phyloP scores from a whole-genome alignment of 805 yeast species.

The Nakazawaea holstii region DNA sequence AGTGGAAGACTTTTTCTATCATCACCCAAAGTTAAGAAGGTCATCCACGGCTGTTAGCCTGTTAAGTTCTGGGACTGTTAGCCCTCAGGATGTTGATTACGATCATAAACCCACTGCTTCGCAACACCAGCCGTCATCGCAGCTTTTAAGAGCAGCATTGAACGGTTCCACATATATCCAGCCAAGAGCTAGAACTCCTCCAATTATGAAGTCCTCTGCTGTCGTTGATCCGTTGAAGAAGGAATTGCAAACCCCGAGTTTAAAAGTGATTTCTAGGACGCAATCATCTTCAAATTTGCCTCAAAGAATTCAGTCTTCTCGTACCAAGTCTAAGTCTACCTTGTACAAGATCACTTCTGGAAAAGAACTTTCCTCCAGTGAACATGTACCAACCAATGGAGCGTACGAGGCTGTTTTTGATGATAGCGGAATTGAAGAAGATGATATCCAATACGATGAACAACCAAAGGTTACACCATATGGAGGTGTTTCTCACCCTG shows the following conservation, averaged over 20 bases:
- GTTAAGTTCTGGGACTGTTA: slow-evolving; percentile 8
- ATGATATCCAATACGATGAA: not conserved
- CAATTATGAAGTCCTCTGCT: slow-evolving; percentile 8
- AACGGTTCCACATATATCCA: slow-evolving; percentile 22
- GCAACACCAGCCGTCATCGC: not conserved
- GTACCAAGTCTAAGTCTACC: slow-evolving; percentile 2
- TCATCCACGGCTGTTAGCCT: slow-evolving; percentile 7
- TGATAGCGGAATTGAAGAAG: slow-evolving; percentile 6
- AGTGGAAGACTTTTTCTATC: slow-evolving; percentile 50
- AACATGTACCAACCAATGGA: not conserved
- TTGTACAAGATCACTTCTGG: slow-evolving; percentile 1
- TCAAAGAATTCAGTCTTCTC: not conserved
- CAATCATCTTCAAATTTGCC: slow-evolving; percentile 3
- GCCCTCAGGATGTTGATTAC: slow-evolving; percentile 2
- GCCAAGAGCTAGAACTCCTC: slow-evolving; percentile 35
- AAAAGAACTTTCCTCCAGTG: slow-evolving; percentile 1
- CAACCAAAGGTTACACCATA: slow-evolving; percentile 46
- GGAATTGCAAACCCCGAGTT: slow-evolving; percentile 5
- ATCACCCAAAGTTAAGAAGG: slow-evolving; percentile 20
- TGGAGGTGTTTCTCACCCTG: slow-evolving; percentile 72
- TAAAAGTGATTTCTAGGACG: slow-evolving; percentile 1
- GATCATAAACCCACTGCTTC: not conserved
- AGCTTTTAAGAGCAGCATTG: slow-evolving; percentile 5
- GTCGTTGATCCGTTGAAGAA: slow-evolving; percentile 4
- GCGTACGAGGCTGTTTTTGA: slow-evolving; percentile 8